Base-by-base conservation (phyloP, 2,329 filamentous ascomycete genomes). In the Hypoxylon sp. region DNA sequence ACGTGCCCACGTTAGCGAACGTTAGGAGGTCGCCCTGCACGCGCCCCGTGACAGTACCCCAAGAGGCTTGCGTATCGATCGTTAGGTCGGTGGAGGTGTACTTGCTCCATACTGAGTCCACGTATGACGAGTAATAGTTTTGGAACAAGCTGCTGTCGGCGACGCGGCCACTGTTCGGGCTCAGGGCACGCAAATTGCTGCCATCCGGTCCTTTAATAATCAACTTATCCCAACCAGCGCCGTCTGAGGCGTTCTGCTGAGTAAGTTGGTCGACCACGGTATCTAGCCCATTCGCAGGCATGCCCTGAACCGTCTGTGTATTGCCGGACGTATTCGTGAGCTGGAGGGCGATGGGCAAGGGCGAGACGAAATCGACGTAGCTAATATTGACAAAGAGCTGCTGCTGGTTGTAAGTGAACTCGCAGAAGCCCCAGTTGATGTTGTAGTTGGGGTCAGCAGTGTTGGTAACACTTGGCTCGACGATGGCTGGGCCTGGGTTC, bases 381-480 rank as follows among this genome's bases (percentile, higher is more conserved):
- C 84, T 87, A 71, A 94, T 89, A 71, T 91, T 91, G 70, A 86
- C 87, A 73, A 87, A 92, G 4, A 91, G 78, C 76, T 91, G 82
- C 30, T 75, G 72, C 33, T 77, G 71, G 76, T 91, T 91, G 78
- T 85, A 90, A 14, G 89, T 90, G 71, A 91, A 89, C 77, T 92
- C 90, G 79, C 84, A 87, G 74, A 92, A 92, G 26, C 83, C 85
- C 89, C 89, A 92, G 62, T 82, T 78, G 46, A 85, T 78, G 33
- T 84, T 79, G 73, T 88, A 87, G 75, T 91, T 92, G 1, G 83
- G 77, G 72, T 92, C 90, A 0, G 82, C 76, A 0, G 82, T 76
- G 76, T 93, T 93, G 30, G 86, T 90, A 24, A 90, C 87, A 8
- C 88, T 89, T 0, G 92, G 92, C 78, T 93, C 91, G 44, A 93